phyloP scores from a whole-genome alignment of 352 stramenopile species.

The Aphanomyces cochlioides region DNA sequence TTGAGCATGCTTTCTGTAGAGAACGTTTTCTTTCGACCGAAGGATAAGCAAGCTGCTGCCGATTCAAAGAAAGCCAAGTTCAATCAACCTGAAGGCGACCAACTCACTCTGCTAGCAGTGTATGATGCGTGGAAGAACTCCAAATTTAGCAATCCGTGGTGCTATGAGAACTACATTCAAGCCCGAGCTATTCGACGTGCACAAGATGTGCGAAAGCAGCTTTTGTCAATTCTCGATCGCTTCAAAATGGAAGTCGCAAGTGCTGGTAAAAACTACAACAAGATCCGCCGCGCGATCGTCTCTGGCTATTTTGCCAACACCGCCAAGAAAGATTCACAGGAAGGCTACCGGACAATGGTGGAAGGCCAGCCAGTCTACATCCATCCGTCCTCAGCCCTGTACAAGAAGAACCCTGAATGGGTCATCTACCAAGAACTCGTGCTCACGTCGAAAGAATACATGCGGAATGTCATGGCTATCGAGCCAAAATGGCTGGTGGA shows the following conservation, averaged over 20 bases:
- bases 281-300: constrained; percentile 97
- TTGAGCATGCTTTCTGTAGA: constrained; percentile 98
- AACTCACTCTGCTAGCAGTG: constrained; percentile 96
- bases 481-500: constrained; percentile 99
- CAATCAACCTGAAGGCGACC: constrained; percentile 97
- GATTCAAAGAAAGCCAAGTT: constrained; percentile 99
- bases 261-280: constrained; percentile 95
- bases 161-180: constrained; percentile 99
- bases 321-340: constrained; percentile 98
- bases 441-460: constrained; percentile 97
- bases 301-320: constrained; percentile 99
- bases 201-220: constrained; percentile 98
- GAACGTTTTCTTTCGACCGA: constrained; percentile 98
- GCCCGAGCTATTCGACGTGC: constrained; percentile 93
- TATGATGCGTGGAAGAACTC: constrained; percentile 98
- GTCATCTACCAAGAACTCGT: constrained; percentile 98
- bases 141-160: constrained; percentile 99
- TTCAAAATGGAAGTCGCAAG: constrained; percentile 98
- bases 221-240: constrained; percentile 98
- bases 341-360: constrained; percentile 98
- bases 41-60: constrained; percentile 98
- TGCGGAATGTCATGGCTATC: constrained; percentile 99
- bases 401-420: constrained; percentile 99
- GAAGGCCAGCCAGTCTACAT: constrained; percentile 99
- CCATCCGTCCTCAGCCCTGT: constrained; percentile 96